Conservation (phyloP, 106 monocot species). For the Narthecium ossifragum region DNA sequence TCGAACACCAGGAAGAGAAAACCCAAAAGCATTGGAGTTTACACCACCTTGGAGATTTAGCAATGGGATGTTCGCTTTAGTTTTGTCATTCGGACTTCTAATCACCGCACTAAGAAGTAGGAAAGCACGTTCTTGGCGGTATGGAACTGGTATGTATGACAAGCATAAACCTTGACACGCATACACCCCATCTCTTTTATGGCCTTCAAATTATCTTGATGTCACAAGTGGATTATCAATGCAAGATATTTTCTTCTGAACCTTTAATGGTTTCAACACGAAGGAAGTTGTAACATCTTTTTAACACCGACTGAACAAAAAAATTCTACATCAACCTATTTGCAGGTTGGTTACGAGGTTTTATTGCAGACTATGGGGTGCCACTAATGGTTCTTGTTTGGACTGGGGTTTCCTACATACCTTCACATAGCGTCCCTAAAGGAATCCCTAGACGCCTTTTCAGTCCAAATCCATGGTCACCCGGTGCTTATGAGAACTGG, state of each 20-base stretch:
- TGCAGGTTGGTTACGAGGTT: slow-evolving; percentile 61
- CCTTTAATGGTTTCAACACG: no score
- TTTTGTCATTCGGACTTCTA: slow-evolving; percentile 80
- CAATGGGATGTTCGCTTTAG: slow-evolving; percentile 87
- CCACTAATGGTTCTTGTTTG: slow-evolving; percentile 80
- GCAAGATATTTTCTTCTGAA: no score
- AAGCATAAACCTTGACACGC: background rate
- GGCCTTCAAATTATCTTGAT: no score
- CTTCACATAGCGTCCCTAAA: slow-evolving; percentile 39
- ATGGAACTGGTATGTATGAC: slow-evolving; percentile 51
- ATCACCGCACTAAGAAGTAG: slow-evolving; percentile 68
- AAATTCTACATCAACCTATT: background rate
- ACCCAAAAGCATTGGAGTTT: slow-evolving; percentile 40
- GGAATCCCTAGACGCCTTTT: slow-evolving; percentile 76
- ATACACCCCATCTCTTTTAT: no score
- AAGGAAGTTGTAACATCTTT: no score
- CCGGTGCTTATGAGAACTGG: slow-evolving; percentile 72
- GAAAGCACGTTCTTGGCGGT: slow-evolving; percentile 80
- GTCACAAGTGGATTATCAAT: no score
- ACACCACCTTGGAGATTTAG: slow-evolving; percentile 60
- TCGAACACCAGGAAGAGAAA: slow-evolving; percentile 55
- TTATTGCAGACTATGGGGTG: slow-evolving; percentile 78
- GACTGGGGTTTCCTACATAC: slow-evolving; percentile 74
- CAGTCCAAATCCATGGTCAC: slow-evolving; percentile 81
- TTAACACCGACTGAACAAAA: background rate